phyloP scores from a whole-genome alignment of 2,329 filamentous ascomycete species.

The Tolypocladium ovalisporum region DNA sequence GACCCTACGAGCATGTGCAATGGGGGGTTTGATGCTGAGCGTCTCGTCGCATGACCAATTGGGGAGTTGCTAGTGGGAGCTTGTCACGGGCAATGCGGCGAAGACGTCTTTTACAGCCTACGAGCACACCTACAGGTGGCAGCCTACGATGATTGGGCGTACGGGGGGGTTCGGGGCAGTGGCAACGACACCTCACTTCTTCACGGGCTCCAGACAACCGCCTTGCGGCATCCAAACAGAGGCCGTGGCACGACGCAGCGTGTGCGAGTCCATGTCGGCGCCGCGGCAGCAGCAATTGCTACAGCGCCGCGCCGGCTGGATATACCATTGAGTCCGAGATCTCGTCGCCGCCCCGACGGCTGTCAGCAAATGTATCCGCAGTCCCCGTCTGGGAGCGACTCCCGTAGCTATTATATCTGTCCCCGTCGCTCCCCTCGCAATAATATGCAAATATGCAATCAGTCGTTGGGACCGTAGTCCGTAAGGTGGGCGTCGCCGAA shows the following conservation, averaged over 20 bases:
- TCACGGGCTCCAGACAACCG: too few species aligned
- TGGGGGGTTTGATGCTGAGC: neutral
- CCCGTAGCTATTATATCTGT: neutral
- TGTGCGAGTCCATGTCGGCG: constrained; percentile 1
- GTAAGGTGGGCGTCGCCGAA: too few species aligned
- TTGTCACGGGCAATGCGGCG: neutral
- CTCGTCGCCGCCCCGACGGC: neutral
- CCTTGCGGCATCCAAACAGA: neutral
- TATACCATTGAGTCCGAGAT: neutral
- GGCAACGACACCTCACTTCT: too few species aligned
- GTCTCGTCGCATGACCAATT: neutral
- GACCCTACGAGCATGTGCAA: too few species aligned
- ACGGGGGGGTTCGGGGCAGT: too few species aligned
- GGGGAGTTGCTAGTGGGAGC: neutral
- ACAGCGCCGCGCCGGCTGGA: neutral
- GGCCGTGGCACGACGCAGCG: neutral
- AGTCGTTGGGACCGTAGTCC: neutral
- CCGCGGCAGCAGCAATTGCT: neutral
- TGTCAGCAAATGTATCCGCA: neutral
- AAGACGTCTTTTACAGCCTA: neutral
- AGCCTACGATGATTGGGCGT: neutral
- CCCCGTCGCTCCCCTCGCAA: neutral
- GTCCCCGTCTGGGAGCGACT: neutral
- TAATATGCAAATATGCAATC: neutral
- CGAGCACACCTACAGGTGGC: neutral